Conservation (phyloP, 331 rosid species). For the Cydonia oblonga region DNA sequence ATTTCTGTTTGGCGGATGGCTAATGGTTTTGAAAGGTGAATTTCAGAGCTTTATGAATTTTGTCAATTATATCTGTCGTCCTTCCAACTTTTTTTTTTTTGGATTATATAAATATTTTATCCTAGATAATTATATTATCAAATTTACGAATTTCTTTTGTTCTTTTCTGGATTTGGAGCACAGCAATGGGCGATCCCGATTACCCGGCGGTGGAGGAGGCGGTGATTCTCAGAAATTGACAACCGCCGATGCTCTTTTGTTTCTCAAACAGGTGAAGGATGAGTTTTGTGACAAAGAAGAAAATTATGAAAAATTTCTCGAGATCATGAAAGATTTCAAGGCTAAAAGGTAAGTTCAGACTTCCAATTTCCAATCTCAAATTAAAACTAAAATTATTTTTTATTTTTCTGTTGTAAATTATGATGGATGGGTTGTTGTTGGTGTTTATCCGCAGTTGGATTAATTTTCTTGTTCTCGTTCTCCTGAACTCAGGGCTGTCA, state of each 20-base stretch:
- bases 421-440: not conserved
- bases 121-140: no score
- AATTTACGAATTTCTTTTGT: no score
- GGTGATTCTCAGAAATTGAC: conserved; percentile 56
- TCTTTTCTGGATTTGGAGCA: no score
- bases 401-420: not conserved
- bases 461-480: no score
- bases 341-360: conserved; percentile 44
- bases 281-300: conserved; percentile 65
- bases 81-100: no score
- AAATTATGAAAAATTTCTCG: conserved; percentile 63
- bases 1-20: not conserved
- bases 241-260: conserved; percentile 60
- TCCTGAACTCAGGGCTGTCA: conserved; percentile 55
- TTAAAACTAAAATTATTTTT: not conserved
- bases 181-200: conserved; percentile 35
- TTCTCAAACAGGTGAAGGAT: conserved; percentile 75
- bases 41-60: not conserved
- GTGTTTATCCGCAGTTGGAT: no score
- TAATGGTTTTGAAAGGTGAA: not conserved
- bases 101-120: no score
- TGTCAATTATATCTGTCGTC: not conserved
- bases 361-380: not conserved
- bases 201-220: conserved; percentile 17
- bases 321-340: conserved; percentile 89